Conservation (phyloP, 345 rosid species). For the Salix arbutifolia region DNA sequence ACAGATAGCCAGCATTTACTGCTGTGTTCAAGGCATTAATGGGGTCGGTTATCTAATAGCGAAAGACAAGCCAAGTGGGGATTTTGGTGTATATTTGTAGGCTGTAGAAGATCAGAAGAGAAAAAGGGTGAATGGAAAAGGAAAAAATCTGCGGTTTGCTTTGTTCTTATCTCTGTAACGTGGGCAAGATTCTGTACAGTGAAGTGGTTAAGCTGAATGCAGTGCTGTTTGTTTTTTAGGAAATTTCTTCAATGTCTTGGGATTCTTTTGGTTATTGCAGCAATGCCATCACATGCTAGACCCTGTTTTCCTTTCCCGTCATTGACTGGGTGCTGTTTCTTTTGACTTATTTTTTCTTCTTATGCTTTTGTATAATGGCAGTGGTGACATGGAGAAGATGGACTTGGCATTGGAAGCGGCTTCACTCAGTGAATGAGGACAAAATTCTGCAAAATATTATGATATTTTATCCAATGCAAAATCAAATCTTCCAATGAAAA, state of each 20-base stretch:
- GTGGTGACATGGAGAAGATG: too few relatives aligned
- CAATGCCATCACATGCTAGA: conserved; percentile 19
- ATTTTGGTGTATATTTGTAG: neutral
- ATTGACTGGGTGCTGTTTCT: neutral
- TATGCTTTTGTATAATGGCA: too few relatives aligned
- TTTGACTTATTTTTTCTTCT: neutral
- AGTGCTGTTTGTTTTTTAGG: neutral
- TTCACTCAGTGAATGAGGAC: too few relatives aligned
- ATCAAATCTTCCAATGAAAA: too few relatives aligned
- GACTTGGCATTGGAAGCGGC: neutral
- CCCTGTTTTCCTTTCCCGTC: neutral
- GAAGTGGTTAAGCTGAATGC: too few relatives aligned
- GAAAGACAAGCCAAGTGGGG: conserved; percentile 17
- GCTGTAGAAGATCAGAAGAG: neutral
- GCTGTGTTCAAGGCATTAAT: conserved; percentile 15
- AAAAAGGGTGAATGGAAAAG: conserved; percentile 7
- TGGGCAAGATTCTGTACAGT: neutral
- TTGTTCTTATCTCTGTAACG: neutral
- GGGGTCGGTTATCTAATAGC: neutral
- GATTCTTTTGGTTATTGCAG: conserved; percentile 2
- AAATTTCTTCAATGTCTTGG: neutral
- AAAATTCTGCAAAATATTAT: too few relatives aligned
- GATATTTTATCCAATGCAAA: too few relatives aligned
- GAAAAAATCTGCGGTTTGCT: neutral
- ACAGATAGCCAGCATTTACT: conserved; percentile 13